Conservation (phyloP, 148 eudicot genomes). For the Salicornia ramosissima region DNA sequence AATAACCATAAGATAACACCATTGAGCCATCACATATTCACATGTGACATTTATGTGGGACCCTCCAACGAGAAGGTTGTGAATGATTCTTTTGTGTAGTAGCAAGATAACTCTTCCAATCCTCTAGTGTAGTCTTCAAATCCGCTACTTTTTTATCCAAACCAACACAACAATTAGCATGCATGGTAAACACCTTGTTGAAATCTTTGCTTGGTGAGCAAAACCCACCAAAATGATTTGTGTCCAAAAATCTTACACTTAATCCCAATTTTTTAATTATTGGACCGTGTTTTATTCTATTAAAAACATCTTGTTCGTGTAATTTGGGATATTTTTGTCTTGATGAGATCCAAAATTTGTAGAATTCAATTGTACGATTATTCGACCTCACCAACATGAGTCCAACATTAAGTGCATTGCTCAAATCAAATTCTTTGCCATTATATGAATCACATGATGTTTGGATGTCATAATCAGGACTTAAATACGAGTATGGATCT, state of each 20-base stretch:
- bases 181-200: conserved; percentile 37
- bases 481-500: conserved; percentile 32
- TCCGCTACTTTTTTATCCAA: conserved; percentile 29
- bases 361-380: conserved; percentile 26
- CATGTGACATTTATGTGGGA: conserved; percentile 7
- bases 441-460: conserved; percentile 28
- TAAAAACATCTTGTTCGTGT: conserved; percentile 37
- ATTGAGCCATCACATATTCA: no score
- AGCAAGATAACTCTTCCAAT: conserved; percentile 26
- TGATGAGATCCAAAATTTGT: conserved; percentile 29
- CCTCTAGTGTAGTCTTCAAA: conserved; percentile 20
- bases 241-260: conserved; percentile 28
- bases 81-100: background rate
- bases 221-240: conserved; percentile 38
- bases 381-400: conserved; percentile 29
- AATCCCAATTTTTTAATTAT: conserved; percentile 24
- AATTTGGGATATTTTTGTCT: conserved; percentile 18
- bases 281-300: conserved; percentile 21
- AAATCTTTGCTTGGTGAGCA: conserved; percentile 38
- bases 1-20: no score
- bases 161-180: conserved; percentile 36
- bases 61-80: conserved; percentile 21
- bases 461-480: conserved; percentile 25
- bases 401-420: conserved; percentile 27
- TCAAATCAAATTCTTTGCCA: conserved; percentile 21